A percentile compares a stretch with the other conserved stretches of the same genome.
Evolutionary conservation across 2,329 filamentous ascomycete genomes (phyloP).

Genomic region (Amphichorda felina): DNA sequence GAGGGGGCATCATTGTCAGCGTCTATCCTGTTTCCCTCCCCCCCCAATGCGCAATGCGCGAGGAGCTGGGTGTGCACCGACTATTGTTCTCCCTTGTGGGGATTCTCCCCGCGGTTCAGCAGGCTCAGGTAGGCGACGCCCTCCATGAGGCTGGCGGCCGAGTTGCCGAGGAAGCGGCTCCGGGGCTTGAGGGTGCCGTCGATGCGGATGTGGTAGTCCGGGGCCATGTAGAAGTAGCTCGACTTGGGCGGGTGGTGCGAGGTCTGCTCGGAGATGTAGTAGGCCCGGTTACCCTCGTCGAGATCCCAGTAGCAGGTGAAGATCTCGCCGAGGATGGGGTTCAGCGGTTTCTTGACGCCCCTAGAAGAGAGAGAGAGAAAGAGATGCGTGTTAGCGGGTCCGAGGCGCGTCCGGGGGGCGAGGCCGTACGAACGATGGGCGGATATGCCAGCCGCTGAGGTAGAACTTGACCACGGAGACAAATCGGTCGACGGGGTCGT

Average conservation of each 20-base stretch:
- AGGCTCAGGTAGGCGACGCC: conserved; percentile 81
- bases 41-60: neutral
- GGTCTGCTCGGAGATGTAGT: conserved; percentile 96
- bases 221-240: conserved; percentile 97
- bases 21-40: neutral
- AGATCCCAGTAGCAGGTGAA: conserved; percentile 97
- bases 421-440: conserved; percentile 67
- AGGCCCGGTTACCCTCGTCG: conserved; percentile 70
- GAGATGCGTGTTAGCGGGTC: neutral
- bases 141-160: conserved; percentile 96
- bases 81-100: conserved; percentile 71
- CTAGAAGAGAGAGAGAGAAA: no score
- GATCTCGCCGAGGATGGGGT: conserved; percentile 89
- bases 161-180: conserved; percentile 93
- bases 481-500: conserved; percentile 83
- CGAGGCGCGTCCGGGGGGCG: neutral
- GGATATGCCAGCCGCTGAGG: conserved; percentile 96
- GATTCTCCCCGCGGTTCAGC: conserved; percentile 60
- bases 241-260: conserved; percentile 98
- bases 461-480: conserved; percentile 97
- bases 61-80: conserved; percentile 33
- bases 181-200: conserved; percentile 91
- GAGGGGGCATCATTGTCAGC: neutral
- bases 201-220: conserved; percentile 85
- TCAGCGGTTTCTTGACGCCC: conserved; percentile 95